These are phyloP conservation scores for Chamaenerion angustifolium DNA, from an alignment of 345 rosid species.

Conservation along the genomic window DNA sequence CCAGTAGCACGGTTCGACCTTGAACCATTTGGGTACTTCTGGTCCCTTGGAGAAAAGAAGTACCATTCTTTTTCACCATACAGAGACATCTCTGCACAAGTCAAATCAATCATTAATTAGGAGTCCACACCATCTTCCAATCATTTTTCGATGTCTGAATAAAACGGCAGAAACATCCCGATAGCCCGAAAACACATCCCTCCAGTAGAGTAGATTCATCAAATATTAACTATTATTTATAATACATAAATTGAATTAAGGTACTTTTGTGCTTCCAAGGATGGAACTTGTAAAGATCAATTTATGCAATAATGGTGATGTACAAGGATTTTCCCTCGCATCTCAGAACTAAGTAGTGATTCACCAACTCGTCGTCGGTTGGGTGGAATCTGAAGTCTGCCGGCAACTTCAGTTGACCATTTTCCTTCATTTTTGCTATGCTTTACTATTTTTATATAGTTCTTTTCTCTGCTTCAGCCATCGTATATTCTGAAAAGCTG, in stretches of 20 bases:
- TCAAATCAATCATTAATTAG: too few relatives aligned
- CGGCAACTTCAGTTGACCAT: slow-evolving; percentile 43
- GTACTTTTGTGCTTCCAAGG: slow-evolving; percentile 95
- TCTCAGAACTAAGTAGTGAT: slow-evolving; percentile 55
- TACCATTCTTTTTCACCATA: slow-evolving; percentile 98
- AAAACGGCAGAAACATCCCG: too few relatives aligned
- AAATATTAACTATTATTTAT: too few relatives aligned
- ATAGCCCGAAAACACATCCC: too few relatives aligned
- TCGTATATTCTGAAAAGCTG: neutral
- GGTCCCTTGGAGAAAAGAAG: slow-evolving; percentile 80
- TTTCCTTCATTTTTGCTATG: neutral
- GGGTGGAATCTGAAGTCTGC: slow-evolving; percentile 94
- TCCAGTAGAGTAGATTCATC: too few relatives aligned
- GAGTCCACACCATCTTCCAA: too few relatives aligned
- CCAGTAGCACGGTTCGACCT: slow-evolving; percentile 93
- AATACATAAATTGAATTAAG: too few relatives aligned
- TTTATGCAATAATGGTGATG: slow-evolving; percentile 70
- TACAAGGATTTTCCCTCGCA: slow-evolving; percentile 37
- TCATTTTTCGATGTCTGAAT: too few relatives aligned
- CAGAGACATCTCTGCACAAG: slow-evolving; percentile 55
- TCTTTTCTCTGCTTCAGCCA: too few relatives aligned
- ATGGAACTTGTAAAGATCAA: slow-evolving; percentile 75
- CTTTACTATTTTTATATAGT: too few relatives aligned
- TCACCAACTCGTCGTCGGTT: slow-evolving; percentile 85
- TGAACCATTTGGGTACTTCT: slow-evolving; percentile 86